A percentile compares a stretch with the other conserved stretches of the same genome.
Evolutionary conservation across 2,329 filamentous ascomycete species (phyloP).

Genomic region (Periconia macrospinosa): DNA sequence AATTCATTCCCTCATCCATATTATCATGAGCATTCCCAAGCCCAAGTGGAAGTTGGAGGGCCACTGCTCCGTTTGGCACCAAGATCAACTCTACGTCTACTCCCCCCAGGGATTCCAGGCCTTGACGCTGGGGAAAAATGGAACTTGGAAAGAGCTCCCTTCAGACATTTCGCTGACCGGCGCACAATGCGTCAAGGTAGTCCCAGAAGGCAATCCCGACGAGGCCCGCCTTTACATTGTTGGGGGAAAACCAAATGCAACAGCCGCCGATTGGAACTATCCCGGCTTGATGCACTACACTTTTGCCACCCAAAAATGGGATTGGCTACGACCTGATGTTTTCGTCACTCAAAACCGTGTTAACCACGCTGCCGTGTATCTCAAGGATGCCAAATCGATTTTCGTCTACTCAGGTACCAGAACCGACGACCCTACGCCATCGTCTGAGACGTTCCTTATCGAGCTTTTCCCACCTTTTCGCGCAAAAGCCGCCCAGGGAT

Average conservation of each 20-base stretch:
- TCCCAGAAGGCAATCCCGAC: conserved; percentile 55
- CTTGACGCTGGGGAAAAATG: conserved; percentile 67
- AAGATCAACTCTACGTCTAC: conserved; percentile 84
- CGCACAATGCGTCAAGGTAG: conserved; percentile 73
- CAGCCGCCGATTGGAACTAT: conserved; percentile 55
- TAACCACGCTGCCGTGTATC: conserved; percentile 75
- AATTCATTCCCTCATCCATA: conserved; percentile 5
- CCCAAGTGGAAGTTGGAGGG: conserved; percentile 71
- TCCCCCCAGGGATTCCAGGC: conserved; percentile 75
- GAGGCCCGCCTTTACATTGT: conserved; percentile 75
- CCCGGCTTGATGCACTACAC: conserved; percentile 73
- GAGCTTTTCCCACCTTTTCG: conserved; percentile 65
- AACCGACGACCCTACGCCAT: conserved; percentile 56
- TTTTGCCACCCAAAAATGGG: conserved; percentile 61
- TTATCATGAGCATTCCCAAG: conserved; percentile 69
- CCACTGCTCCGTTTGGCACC: conserved; percentile 79
- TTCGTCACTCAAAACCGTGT: conserved; percentile 67
- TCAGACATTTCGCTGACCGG: conserved; percentile 72
- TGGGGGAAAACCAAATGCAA: conserved; percentile 61
- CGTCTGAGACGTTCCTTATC: conserved; percentile 76
- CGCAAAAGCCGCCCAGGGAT: conserved; percentile 55
- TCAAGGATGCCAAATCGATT: conserved; percentile 70
- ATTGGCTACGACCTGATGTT: conserved; percentile 54
- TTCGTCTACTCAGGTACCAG: conserved; percentile 79
- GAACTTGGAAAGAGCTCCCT: conserved; percentile 68